Base-by-base conservation (phyloP, 2,329 filamentous ascomycete species). In the Chaetomium strumarium region DNA sequence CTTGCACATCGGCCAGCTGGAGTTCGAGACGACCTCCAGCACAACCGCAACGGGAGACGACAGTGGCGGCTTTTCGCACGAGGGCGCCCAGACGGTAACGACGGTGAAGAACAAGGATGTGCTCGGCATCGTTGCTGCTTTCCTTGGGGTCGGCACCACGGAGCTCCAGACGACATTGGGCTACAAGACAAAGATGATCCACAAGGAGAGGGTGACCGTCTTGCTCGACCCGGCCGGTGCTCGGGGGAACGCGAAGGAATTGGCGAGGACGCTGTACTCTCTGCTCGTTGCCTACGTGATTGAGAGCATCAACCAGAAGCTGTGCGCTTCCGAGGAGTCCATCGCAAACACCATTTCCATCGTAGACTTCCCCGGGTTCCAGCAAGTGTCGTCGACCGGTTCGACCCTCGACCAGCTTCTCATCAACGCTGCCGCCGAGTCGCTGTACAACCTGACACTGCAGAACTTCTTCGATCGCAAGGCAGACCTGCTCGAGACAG, bases 391-490 rank as follows among this genome's bases (percentile, higher is more conserved):
- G 0, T 83, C 90, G 0, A 96, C 93, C 0, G 84, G 86, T 16
- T 96, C 90, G 1, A 80, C 85, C 0, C 78, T 99, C 10, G 93
- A 99, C 60, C 93, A 97, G 71, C 80, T 99, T 2, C 80, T 99
- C 14, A 96, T 87, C 75, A 99, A 99, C 66, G 90, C 92, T 5
- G 93, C 93, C 0, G 90, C 86, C 1, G 93, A 99, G 70, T 86
- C 86, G 1, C 77, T 97, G 11, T 96, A 96, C 74, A 93, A 96
- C 66, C 84, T 96, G 63, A 91, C 90, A 33, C 77, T 97, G 20
- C 91, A 96, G 66, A 95, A 88, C 68, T 97, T 99, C 72, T 99
- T 97, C 68, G 91, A 96, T 65, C 85, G 86, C 60, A 95, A 93
- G 69, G 90, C 91, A 0, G 92, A 97, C 57, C 82, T 95, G 72